Percentiles rank a stretch among this genome's conserved stretches.
Conservation (phyloP, 2,329 filamentous ascomycete species). For the Colletotrichum shisoi region DNA sequence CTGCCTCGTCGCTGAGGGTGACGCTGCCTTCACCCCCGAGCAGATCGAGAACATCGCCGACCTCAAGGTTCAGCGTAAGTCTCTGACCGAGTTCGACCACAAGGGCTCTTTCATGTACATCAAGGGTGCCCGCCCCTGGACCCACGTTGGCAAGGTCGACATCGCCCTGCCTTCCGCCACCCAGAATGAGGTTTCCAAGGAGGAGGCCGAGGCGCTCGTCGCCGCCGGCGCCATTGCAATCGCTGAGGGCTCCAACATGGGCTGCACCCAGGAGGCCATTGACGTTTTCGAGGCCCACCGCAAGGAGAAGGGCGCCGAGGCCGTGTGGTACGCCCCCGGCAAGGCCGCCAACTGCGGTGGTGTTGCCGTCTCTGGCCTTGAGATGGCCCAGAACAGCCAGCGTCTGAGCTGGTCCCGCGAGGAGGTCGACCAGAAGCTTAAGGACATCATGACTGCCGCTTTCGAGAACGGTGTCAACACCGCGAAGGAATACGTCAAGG, state of each 20-base stretch:
- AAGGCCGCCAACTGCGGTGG: slow-evolving; percentile 98
- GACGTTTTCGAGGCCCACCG: slow-evolving; percentile 86
- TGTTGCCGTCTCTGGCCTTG: slow-evolving; percentile 94
- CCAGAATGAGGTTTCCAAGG: slow-evolving; percentile 94
- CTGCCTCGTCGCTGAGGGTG: slow-evolving; percentile 75
- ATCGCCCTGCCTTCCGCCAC: slow-evolving; percentile 92
- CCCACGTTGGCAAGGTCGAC: slow-evolving; percentile 87
- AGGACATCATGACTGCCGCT: slow-evolving; percentile 92
- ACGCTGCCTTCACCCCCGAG: slow-evolving; percentile 76
- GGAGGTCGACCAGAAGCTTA: slow-evolving; percentile 90
- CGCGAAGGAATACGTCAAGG: slow-evolving; percentile 84
- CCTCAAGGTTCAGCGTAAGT: slow-evolving; percentile 86
- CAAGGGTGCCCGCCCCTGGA: slow-evolving; percentile 87
- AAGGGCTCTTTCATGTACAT: slow-evolving; percentile 82
- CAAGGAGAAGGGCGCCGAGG: slow-evolving; percentile 69
- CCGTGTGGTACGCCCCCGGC: slow-evolving; percentile 95
- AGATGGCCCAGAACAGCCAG: slow-evolving; percentile 98
- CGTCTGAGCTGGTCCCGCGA: slow-evolving; percentile 85
- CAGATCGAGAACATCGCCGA: slow-evolving; percentile 80
- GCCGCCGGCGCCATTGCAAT: slow-evolving; percentile 81
- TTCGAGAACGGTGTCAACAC: slow-evolving; percentile 90
- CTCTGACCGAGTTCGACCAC: slow-evolving; percentile 75
- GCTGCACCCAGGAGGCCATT: slow-evolving; percentile 94
- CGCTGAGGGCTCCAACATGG: slow-evolving; percentile 99
- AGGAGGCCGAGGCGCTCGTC: slow-evolving; percentile 86